These are phyloP conservation scores for Anacardium occidentale DNA, from an alignment of 345 rosid genomes.

Conservation along the genomic window DNA sequence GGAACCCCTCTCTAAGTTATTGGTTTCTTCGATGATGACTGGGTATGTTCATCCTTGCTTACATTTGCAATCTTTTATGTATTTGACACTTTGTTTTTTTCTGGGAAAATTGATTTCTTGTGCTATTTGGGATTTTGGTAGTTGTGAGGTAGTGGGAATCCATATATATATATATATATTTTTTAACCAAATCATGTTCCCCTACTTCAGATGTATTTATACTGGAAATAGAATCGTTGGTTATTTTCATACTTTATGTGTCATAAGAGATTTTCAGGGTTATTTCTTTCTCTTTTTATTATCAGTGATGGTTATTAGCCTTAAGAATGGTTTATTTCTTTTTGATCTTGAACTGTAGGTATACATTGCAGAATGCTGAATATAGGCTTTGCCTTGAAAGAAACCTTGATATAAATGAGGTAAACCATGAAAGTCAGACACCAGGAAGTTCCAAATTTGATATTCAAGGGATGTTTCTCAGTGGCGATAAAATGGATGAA, in stretches of 20 bases:
- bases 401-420: constrained; percentile 61
- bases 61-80: not conserved
- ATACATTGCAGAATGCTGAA: constrained; percentile 88
- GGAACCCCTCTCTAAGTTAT: constrained; percentile 87
- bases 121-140: constrained; percentile 9
- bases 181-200: not conserved
- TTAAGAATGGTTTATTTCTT: constrained; percentile 5
- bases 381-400: constrained; percentile 89
- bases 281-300: not conserved
- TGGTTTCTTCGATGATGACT: constrained; percentile 95
- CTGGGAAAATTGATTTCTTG: not conserved
- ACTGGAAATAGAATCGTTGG: not conserved
- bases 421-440: constrained; percentile 36
- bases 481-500: constrained; percentile 33
- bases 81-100: not conserved
- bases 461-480: constrained; percentile 38
- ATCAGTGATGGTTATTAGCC: not conserved
- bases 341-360: constrained; percentile 42
- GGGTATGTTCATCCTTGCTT: constrained; percentile 55
- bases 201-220: not conserved
- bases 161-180: not conserved
- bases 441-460: constrained; percentile 34
- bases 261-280: not conserved
- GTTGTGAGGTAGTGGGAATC: not conserved
- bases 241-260: constrained; percentile 15